A percentile compares a stretch with the other conserved stretches of the same genome.
Evolutionary conservation across 306 rosid genomes (phyloP).

Genomic region (Corylus heterophylla): DNA sequence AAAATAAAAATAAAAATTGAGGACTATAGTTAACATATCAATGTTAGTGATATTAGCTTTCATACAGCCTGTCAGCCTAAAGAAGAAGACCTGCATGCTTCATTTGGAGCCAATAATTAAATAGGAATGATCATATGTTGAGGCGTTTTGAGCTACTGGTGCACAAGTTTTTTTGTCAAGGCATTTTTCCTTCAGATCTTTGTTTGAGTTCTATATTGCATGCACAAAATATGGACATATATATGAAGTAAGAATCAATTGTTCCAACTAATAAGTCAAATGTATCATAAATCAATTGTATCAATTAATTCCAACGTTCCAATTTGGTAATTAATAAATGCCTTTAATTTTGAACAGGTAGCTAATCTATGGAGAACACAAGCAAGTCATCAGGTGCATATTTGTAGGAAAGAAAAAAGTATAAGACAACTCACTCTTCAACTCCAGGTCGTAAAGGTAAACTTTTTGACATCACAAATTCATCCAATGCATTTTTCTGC

Average conservation of each 20-base stretch:
- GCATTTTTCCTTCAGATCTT: not conserved
- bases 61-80: not conserved
- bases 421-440: conserved; percentile 69
- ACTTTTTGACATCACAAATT: conserved; percentile 65
- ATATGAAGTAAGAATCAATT: not conserved
- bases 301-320: not conserved
- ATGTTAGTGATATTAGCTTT: not conserved
- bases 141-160: not conserved
- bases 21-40: not conserved
- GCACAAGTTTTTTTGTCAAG: not conserved
- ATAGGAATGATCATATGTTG: not conserved
- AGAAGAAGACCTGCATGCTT: not conserved
- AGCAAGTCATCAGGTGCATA: conserved; percentile 13
- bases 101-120: not conserved
- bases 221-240: not conserved
- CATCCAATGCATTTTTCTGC: conserved; percentile 76
- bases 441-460: conserved; percentile 84
- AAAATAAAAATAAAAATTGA: too few species aligned
- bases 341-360: conserved; percentile 18
- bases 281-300: not conserved
- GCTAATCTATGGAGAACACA: conserved; percentile 13
- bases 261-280: not conserved
- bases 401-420: conserved; percentile 11
- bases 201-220: not conserved
- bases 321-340: not conserved